Conservation (phyloP, 495 filamentous ascomycete genomes). For the Neurospora africana region DNA sequence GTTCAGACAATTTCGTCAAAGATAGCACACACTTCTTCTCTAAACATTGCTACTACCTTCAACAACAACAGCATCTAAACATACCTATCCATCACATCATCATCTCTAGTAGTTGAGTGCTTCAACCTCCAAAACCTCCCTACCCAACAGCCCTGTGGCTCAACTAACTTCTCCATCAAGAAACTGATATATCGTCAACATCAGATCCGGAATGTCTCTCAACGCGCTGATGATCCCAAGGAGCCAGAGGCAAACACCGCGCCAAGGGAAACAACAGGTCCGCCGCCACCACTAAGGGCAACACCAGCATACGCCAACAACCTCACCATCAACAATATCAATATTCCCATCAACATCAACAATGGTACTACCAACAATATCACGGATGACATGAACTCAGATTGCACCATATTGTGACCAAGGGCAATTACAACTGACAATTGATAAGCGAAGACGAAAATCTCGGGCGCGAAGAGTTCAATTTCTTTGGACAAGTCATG, state of each 20-base stretch:
- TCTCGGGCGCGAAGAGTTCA: too few species aligned
- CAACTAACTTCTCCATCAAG: not conserved
- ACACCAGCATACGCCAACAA: too few species aligned
- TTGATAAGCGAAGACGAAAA: too few species aligned
- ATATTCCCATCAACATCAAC: too few species aligned
- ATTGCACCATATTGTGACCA: too few species aligned
- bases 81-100: not conserved
- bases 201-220: not conserved
- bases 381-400: too few species aligned
- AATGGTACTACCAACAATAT: too few species aligned
- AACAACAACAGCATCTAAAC: not conserved
- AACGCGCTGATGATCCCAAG: not conserved
- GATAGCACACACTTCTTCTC: not conserved
- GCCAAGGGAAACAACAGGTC: not conserved
- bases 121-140: not conserved
- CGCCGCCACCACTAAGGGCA: too few species aligned
- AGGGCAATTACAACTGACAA: too few species aligned
- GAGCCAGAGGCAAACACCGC: not conserved
- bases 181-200: not conserved
- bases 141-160: not conserved
- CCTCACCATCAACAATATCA: too few species aligned
- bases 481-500: too few species aligned
- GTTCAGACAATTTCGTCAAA: not conserved
- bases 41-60: not conserved
- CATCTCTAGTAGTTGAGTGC: not conserved